phyloP scores from a whole-genome alignment of 1,284 basidiomycete genomes.

The Blastosporella zonata region DNA sequence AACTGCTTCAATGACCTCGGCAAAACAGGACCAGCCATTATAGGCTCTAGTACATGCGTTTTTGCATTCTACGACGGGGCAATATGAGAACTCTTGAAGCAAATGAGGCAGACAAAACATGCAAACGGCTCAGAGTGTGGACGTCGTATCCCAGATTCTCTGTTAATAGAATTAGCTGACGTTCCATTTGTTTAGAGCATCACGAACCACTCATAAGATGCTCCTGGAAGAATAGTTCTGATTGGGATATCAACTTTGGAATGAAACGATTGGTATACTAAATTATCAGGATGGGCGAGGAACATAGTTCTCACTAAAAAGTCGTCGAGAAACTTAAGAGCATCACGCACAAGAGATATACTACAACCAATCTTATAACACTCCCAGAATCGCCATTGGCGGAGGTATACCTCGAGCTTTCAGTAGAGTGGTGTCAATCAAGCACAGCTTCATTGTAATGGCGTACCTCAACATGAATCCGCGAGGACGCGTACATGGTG shows the following conservation, averaged over 20 bases:
- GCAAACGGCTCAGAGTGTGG: constrained; percentile 9
- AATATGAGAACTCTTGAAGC: neutral
- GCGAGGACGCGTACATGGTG: constrained; percentile 12
- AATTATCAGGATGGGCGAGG: neutral
- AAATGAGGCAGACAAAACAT: neutral
- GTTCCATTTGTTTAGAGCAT: neutral
- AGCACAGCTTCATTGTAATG: neutral
- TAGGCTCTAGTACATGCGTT: neutral
- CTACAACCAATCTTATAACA: constrained; percentile 6
- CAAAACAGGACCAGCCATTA: constrained; percentile 7
- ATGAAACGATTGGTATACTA: constrained; percentile 1
- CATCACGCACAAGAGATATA: constrained; percentile 10
- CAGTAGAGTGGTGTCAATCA: neutral
- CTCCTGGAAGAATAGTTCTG: constrained; percentile 10
- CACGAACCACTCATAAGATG: constrained; percentile 11
- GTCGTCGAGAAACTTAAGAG: constrained; percentile 5
- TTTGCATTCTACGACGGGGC: constrained; percentile 1
- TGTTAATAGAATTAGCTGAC: neutral
- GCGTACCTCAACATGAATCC: constrained; percentile 10
- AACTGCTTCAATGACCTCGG: constrained; percentile 3
- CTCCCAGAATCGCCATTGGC: neutral
- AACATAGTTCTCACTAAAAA: constrained; percentile 4
- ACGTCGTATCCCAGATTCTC: constrained; percentile 14
- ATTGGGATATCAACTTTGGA: constrained; percentile 7
- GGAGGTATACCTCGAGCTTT: constrained; percentile 16